A percentile compares a stretch with the other conserved stretches of the same genome.
These are phyloP conservation scores for Wallacemonas rigidus DNA, from an alignment of 208 protist species.

Conservation along the genomic window DNA sequence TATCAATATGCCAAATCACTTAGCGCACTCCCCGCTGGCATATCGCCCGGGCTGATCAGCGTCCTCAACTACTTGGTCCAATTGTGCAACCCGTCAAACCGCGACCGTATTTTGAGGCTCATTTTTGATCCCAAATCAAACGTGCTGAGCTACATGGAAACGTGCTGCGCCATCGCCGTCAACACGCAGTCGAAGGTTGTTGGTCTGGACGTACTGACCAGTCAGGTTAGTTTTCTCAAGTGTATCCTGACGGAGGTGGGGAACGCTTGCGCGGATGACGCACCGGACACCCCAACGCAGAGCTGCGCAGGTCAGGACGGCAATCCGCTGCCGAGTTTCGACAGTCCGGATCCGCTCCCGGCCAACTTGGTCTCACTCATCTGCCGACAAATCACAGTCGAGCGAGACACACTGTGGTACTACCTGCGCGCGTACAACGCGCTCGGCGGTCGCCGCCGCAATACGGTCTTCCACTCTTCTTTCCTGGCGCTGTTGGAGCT, in stretches of 20 bases:
- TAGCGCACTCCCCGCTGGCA: conserved; percentile 39
- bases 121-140: conserved; percentile 66
- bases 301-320: conserved; percentile 17
- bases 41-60: conserved; percentile 58
- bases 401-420: conserved; percentile 59
- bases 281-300: neutral
- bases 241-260: conserved; percentile 42
- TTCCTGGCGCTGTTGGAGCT: conserved; percentile 53
- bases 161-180: conserved; percentile 40
- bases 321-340: conserved; percentile 37
- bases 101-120: conserved; percentile 51
- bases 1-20: conserved; percentile 18
- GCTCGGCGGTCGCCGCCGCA: conserved; percentile 48
- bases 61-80: conserved; percentile 65
- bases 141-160: conserved; percentile 62
- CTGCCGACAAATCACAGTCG: conserved; percentile 63
- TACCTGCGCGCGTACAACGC: conserved; percentile 56
- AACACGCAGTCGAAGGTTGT: conserved; percentile 30
- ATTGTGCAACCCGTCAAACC: conserved; percentile 44
- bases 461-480: conserved; percentile 71
- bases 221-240: conserved; percentile 60
- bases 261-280: conserved; percentile 10
- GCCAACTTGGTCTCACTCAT: conserved; percentile 34
- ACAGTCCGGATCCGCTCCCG: conserved; percentile 35
- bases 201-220: conserved; percentile 57